Evolutionary conservation across 208 protist genomes (phyloP), one percentile per base, ranked within the genome.

Genomic region (Trypanosoma avium): DNA sequence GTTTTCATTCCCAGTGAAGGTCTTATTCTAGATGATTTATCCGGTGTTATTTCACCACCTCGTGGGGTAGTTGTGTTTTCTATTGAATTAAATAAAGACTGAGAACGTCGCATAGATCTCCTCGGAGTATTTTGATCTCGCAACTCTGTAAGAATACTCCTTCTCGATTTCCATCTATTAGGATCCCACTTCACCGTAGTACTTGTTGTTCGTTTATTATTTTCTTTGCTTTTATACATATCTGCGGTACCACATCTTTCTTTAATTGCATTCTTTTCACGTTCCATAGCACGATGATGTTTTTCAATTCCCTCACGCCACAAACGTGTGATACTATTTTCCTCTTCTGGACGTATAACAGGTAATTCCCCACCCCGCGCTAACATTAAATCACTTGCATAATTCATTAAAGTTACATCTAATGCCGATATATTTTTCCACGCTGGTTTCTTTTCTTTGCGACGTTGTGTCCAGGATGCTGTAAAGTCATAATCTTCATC

Each of bases 361-460:
- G 65, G 38, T 3, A 30, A 0, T 0, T 55, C 47, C 22, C 47
- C 55, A 35, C 70, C 35, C 0, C 69, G 61, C 4, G 65, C 57
- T 48, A 88, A 55, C 49, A 64, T 73, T 32, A 77, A 52, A 61
- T 90, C 84, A 5, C 61, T 75, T 2, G 71, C 57, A 70, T 90
- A 81, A 43, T 87, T 77, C 35, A 84, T 57, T 21, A 87, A 60
- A 2, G 70, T 75, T 21, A 81, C 63, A 48, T 90, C 84, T 4
- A 77, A 74, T 7, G 71, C 73, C 9, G 84, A 67, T 58, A 90
- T 67, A 42, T 56, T 52, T 60, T 87, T 79, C 84, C 84, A 90
- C n/a, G 63, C 61, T 12, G 83, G 76, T 19, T 70, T 73, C 45
- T 62, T 67, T 50, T 26, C 42, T 33, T 5, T 17, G n/a, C 21